Evolutionary conservation across 805 yeast genomes (phyloP).

Genomic region (Yarrowia yakushimensis): DNA sequence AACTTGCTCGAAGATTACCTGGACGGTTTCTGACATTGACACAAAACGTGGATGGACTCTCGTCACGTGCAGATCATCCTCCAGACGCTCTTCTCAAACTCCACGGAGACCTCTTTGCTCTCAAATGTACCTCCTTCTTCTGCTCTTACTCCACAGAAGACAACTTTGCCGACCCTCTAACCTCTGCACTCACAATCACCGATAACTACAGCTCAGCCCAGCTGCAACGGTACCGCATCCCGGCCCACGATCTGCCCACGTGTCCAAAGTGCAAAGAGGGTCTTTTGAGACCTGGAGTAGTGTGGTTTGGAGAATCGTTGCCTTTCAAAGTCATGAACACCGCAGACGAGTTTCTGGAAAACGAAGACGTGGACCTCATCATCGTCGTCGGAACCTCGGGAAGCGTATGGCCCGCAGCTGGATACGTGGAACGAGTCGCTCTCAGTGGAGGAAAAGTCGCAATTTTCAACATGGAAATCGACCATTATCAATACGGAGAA

Average conservation of each 20-base stretch:
- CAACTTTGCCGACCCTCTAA: constrained; percentile 58
- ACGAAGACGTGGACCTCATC: constrained; percentile 61
- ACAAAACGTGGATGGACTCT: constrained; percentile 80
- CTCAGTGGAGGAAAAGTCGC: constrained; percentile 79
- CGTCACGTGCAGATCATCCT: constrained; percentile 62
- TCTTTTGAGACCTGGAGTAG: constrained; percentile 79
- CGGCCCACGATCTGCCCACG: constrained; percentile 55
- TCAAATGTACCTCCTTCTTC: constrained; percentile 70
- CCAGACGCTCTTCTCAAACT: constrained; percentile 54
- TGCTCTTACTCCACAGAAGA: constrained; percentile 57
- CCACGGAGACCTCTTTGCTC: constrained; percentile 73
- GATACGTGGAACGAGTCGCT: constrained; percentile 75
- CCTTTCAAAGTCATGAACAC: constrained; percentile 59
- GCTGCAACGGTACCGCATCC: constrained; percentile 40
- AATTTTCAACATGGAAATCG: constrained; percentile 58
- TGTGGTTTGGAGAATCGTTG: constrained; percentile 91
- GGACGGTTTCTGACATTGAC: constrained; percentile 61
- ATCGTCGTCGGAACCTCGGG: constrained; percentile 85
- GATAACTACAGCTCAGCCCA: constrained; percentile 22
- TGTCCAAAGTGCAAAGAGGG: constrained; percentile 75
- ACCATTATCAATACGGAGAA: constrained; percentile 19
- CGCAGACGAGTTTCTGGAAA: constrained; percentile 67
- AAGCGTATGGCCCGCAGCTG: constrained; percentile 87
- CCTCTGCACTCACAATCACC: constrained; percentile 46
- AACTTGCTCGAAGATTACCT: constrained; percentile 47